These are phyloP conservation scores for Solanum arcanum DNA, from an alignment of 257 asterid species.

Conservation along the genomic window DNA sequence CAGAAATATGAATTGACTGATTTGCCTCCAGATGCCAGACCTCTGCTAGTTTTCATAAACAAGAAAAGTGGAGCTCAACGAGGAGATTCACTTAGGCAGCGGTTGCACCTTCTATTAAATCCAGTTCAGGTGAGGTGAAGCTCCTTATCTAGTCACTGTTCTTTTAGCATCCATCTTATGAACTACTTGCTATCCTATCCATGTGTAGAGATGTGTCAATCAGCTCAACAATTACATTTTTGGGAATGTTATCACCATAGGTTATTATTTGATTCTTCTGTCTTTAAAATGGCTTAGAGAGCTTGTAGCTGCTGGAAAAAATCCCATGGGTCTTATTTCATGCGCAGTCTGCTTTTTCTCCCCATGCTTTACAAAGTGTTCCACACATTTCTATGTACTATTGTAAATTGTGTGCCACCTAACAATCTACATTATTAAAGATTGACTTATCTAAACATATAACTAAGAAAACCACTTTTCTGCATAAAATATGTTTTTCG, in stretches of 20 bases:
- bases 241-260: neutral
- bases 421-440: neutral
- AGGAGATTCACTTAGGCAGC: constrained; percentile 72
- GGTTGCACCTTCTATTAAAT: constrained; percentile 74
- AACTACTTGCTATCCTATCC: neutral
- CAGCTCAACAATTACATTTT: neutral
- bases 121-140: constrained; percentile 78
- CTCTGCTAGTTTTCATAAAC: constrained; percentile 78
- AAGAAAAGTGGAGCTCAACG: constrained; percentile 98
- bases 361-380: neutral
- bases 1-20: constrained; percentile 80
- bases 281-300: neutral
- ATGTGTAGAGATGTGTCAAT: neutral
- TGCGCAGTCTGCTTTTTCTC: neutral
- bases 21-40: constrained; percentile 87
- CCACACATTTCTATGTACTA: neutral
- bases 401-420: neutral
- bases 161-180: neutral
- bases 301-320: neutral
- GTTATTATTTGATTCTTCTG: neutral
- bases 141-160: neutral
- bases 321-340: neutral
- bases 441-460: neutral
- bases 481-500: neutral
- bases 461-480: neutral